Evolutionary conservation across 1,139 yeast species (phyloP), one percentile per base, ranked within the genome.

Genomic region (Candida anutae): DNA sequence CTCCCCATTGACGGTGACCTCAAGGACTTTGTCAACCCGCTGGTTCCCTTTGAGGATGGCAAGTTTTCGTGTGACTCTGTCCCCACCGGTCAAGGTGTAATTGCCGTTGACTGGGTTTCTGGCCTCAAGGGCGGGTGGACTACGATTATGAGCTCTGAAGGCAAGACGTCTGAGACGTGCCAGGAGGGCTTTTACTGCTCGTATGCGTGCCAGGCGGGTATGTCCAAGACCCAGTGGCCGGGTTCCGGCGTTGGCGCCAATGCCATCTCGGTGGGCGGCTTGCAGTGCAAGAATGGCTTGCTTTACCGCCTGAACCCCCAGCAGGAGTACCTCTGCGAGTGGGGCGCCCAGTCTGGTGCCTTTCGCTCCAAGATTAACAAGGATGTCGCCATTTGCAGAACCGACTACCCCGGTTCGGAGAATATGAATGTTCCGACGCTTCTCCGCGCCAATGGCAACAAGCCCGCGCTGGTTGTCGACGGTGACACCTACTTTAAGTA

Each of bases 161-260:
- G 81, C 48, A 67, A 74, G 27, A 75, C 85, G 35, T 77, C 84
- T 35, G 69, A 80, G 35, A 50, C 64, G 25, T 81, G 93, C 67
- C 53, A 66, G 40, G 87, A 79, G 37, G 90, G 87, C 35, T 69
- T 72, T 46, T 79, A 78, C 69, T 81, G 93, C 58, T 81, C 90
- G 33, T 81, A 81, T 53, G 85, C 90, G 38, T 81, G 93, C 62
- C 88, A 80, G 60, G 74, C 90, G 33, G 93, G 93, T 73, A 80
- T 80, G 90, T 80, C 90, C 45, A 81, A 81, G 67, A 80, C 90
- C 34, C 93, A 81, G 63, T 81, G 87, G 87, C 90, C 90, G 33
- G 40, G 74, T 26, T 69, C 59, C 50, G 93, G 93, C 62, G 12
- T 20, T n/a, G n/a, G n/a, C n/a, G n/a, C n/a, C n/a, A n/a, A n/a